phyloP scores from a whole-genome alignment of 2,329 filamentous ascomycete species.

The Epichloe amarillans region DNA sequence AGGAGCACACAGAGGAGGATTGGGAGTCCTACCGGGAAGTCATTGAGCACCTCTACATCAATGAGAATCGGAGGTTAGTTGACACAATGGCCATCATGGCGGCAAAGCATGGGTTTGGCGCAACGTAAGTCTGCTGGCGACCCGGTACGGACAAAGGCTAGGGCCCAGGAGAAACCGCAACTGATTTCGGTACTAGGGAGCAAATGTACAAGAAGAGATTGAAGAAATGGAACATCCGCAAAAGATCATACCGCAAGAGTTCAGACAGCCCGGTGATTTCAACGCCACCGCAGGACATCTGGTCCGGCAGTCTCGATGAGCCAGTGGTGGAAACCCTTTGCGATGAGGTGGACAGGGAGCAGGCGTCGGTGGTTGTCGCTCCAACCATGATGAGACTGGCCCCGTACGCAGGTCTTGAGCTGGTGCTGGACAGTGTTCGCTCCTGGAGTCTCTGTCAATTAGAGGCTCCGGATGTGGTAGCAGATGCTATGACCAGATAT shows the following conservation, averaged over 20 bases:
- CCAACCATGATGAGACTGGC: conserved; percentile 12
- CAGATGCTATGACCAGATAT: conserved; percentile 25
- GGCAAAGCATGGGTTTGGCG: conserved; percentile 21
- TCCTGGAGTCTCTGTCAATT: conserved; percentile 23
- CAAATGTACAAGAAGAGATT: conserved; percentile 28
- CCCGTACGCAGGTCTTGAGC: conserved; percentile 17
- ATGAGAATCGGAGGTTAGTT: conserved; percentile 22
- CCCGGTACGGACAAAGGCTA: too few species aligned
- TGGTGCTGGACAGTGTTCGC: conserved; percentile 20
- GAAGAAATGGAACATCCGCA: conserved; percentile 25
- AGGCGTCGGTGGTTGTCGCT: conserved; percentile 10
- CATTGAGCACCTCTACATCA: conserved; percentile 21
- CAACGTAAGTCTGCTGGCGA: conserved; percentile 19
- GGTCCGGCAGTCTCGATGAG: not conserved
- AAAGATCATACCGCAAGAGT: conserved; percentile 20
- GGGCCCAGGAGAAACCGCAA: not conserved
- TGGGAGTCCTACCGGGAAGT: conserved; percentile 20
- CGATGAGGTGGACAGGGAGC: not conserved
- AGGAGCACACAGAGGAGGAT: conserved; percentile 23
- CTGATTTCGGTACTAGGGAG: conserved; percentile 13
- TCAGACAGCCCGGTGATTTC: not conserved
- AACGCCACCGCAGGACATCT: conserved; percentile 1
- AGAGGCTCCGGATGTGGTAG: conserved; percentile 13
- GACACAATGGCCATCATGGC: conserved; percentile 24
- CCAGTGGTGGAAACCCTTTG: conserved; percentile 1